Percentiles rank a stretch among this genome's conserved stretches.
Evolutionary conservation across 768 basidiomycete genomes (phyloP).

Genomic region (Hemileccinum rubropunctum): DNA sequence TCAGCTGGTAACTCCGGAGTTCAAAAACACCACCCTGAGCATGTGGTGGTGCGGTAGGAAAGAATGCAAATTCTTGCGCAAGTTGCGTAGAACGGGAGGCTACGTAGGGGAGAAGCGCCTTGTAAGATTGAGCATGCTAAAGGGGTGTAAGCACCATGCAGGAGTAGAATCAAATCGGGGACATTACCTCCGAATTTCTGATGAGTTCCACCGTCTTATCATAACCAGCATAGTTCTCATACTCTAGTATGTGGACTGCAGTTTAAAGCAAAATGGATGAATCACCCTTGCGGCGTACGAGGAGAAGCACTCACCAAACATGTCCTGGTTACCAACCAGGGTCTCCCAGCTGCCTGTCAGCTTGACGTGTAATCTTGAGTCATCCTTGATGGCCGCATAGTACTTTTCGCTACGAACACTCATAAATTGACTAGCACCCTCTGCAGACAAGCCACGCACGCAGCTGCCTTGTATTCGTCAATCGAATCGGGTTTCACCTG

Average conservation of each 20-base stretch:
- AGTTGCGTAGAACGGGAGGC: slow-evolving; percentile 73
- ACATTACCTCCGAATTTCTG: slow-evolving; percentile 59
- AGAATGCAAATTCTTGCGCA: slow-evolving; percentile 93
- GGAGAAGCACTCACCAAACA: slow-evolving; percentile 56
- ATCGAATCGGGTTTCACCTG: slow-evolving; percentile 77
- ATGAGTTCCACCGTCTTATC: slow-evolving; percentile 73
- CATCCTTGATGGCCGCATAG: slow-evolving; percentile 76
- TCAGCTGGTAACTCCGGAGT: slow-evolving; percentile 82
- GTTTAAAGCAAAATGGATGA: not conserved
- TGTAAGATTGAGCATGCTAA: slow-evolving; percentile 66
- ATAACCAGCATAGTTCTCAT: slow-evolving; percentile 89
- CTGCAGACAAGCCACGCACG: slow-evolving; percentile 48
- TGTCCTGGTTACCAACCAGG: slow-evolving; percentile 85
- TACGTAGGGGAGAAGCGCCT: slow-evolving; percentile 75
- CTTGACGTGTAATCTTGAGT: slow-evolving; percentile 74
- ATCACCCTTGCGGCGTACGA: not conserved
- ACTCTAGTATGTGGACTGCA: slow-evolving; percentile 77
- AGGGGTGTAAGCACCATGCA: not conserved
- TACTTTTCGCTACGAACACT: slow-evolving; percentile 63
- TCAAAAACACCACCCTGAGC: slow-evolving; percentile 92
- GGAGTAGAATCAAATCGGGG: not conserved
- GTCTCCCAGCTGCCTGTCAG: slow-evolving; percentile 95
- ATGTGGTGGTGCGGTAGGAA: slow-evolving; percentile 86
- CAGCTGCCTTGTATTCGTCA: slow-evolving; percentile 84
- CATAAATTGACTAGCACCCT: slow-evolving; percentile 4